Base-by-base conservation (phyloP, 768 basidiomycete species). In the Suillus subluteus region DNA sequence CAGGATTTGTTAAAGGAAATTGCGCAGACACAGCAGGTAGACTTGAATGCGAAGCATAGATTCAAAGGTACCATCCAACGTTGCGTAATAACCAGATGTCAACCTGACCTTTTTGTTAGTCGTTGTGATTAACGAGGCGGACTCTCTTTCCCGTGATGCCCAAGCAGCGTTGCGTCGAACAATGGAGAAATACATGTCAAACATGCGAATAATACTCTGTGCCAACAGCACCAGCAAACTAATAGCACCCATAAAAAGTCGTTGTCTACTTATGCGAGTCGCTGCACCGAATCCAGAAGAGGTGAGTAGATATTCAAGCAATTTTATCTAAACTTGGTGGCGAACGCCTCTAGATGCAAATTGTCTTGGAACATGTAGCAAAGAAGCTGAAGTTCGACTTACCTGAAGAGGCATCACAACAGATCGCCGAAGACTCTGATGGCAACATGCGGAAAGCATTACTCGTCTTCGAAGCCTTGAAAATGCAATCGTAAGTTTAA, bases 131-230 rank as follows among this genome's bases (percentile, higher is more conserved):
- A 98, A 99, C 71, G 97, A 98, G 79, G 97, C 97, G 2, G 97
- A 99, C 76, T 91, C 94, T 0, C 85, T 99, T 50, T 90, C 94
- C 13, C 90, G 97, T 63, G 97, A 99, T 79, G 97, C 97, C 1
- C 97, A 99, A 81, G 96, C 97, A 0, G 97, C 97, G 9, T 86
- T 99, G 41, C 90, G 97, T 73, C 86, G 97, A 65, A 99, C 97
- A 12, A 99, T 99, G 97, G 97, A 99, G 76, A 99, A 98, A 79
- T 99, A 97, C 82, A 98, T 98, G 92, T 89, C 91, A 50, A 99
- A 98, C 76, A 87, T 99, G 87, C 89, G 97, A 37, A 91, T 99
- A 73, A 97, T 99, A 71, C 84, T 99, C 0, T 98, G 96, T 75
- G 96, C 96, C 26, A 96, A 96, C 78, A 95, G 93, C 74, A 98